Base-by-base conservation (phyloP, 176 grass and related monocot genomes). In the Puccinellia tenuiflora region DNA sequence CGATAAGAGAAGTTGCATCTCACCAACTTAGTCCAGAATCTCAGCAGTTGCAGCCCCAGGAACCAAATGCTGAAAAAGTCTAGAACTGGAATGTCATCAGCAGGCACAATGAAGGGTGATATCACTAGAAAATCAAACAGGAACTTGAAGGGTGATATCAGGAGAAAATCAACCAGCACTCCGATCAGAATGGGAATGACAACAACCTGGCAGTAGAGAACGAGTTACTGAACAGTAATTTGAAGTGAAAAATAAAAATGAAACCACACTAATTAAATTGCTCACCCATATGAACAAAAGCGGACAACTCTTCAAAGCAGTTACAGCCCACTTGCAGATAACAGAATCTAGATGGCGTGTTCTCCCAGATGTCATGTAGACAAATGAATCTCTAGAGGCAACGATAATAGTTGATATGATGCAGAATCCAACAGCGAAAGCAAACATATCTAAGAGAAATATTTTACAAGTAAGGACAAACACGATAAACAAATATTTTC, bases 1-100 rank as follows among this genome's bases (percentile, higher is more conserved):
- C 12, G 30, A 63, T 57, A 69, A 70, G 38, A 75, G 13, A 73
- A 40, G 29, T 70, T 69, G 24, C 14, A 30, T 80, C 87, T 81
- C 73, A 92, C 91, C 91, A 86, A 72, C 60, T 37, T 92, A 33
- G 68, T 85, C 84, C 91, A 90, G 56, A 84, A 22, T 72, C 83
- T 77, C 63, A 92, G 80, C 78, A 85, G 17, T 59, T 79, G 26
- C 24, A 54, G 55, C 51, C 89, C 89, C 14, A 85, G 47, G 62
- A 88, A 67, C 89, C 89, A 89, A 69, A 55, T 74, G 54, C 65
- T 83, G 87, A 77, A 79, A 1, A 84, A 15, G 60, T 86, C 47
- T 7, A 92, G 51, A 84, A 86, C 79, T 24, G 87, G 76, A 17
- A 75, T 45, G 81, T 89, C 60, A 81, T 86, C 68, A 21, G 26